Evolutionary conservation across 768 basidiomycete genomes (phyloP), one percentile per base, ranked within the genome.

Genomic region (Panus rudis): DNA sequence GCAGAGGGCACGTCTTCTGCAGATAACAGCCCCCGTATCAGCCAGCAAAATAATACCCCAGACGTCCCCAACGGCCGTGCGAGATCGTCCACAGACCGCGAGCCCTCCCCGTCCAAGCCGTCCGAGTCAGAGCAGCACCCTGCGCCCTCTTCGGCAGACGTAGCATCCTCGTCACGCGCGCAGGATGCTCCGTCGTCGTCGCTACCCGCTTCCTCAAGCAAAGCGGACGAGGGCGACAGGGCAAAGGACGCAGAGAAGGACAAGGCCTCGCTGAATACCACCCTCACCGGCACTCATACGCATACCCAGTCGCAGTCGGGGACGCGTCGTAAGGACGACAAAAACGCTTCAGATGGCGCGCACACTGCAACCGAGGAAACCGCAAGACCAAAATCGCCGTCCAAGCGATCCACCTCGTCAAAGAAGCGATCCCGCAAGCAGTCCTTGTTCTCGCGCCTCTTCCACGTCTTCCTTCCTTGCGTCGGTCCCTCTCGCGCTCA

Each of bases 391-490:
- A 52, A 55, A 24, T 39, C 49, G 5, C 32, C 41, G 34, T 16
- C 41, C 21, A 41, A 46, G 32, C 46, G 46, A 21, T 40, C 34
- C 33, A 16, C 28, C 16, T 30, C 33, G 33, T 35, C 33, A 17
- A 55, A 61, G 42, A 46, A 56, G 57, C n/a, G n/a, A n/a, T n/a
- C n/a, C n/a, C 51, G 63, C 50, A 72, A 72, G 64, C 64, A 37
- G 41, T 77, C 80, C 19, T 72, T 84, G 52, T 61, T 83, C 46
- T 71, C 75, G 40, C 77, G 70, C 57, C 63, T 86, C 45, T 57
- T 85, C 40, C 75, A 69, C 49, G 70, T 73, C 47, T 70, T 86
- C 41, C 70, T 85, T 39, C 84, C 84, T 25, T 87, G 84, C 47
- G 63, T 82, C 37, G 68, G 73, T n/a, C 68, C 77, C 17, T 75